Base-by-base conservation (phyloP, 306 rosid species). In the Vigna hirtella region DNA sequence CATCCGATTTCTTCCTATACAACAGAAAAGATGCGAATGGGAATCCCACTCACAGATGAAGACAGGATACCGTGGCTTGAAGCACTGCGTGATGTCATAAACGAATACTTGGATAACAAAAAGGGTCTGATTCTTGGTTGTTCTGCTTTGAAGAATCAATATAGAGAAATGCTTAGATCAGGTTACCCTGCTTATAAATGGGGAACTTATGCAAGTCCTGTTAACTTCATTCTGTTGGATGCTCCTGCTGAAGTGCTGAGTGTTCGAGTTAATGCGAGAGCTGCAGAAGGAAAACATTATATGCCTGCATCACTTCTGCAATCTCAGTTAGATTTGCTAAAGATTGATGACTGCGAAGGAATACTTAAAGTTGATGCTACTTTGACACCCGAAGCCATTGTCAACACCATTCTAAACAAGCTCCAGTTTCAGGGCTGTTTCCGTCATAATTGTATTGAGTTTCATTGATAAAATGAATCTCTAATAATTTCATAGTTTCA, bases 41-140 rank as follows among this genome's bases (percentile, higher is more conserved):
- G 97, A 61, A 89, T 87, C 72, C 97, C 97, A 17, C 96, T 94
- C 28, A 76, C 90, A 0, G 93, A 90, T 40, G 90, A 92, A 52
- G 98, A 92, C 74, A 71, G 98, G 40, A 78, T 71, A 28, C 98
- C 97, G 1, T 94, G 98, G 98, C 97, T 94, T 20, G 93, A 94
- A 80, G 76, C 82, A 16, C 86, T 90, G 15, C 80, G 85, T 3
- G 78, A 84, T 62, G 61, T 64, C 34, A 75, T 80, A 34, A 79
- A 66, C 75, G 90, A 87, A 32, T 48, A 43, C 75, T 43, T 90
- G 17, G 61, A 66, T 0, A 70, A 72, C 51, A 69, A 66, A 48
- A 81, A 65, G 24, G 85, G 77, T 69, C 26, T 90, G 51, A 20
- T 92, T 85, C 87, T 90, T 57, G 90, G 92, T 28, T 94, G 97